phyloP scores from a whole-genome alignment of 2,329 filamentous ascomycete species.

The Sclerotinia glacialis region DNA sequence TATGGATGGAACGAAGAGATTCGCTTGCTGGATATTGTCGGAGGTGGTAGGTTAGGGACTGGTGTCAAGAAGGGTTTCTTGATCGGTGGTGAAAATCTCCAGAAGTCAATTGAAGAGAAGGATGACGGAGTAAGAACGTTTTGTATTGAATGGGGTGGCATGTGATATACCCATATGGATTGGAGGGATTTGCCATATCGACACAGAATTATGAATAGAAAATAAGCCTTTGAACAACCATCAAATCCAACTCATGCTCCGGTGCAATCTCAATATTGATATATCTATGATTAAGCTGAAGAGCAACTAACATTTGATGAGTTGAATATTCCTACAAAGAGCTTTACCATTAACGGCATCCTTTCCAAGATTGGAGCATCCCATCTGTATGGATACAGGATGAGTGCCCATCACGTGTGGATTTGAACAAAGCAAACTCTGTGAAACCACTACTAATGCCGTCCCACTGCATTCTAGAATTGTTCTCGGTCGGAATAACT shows the following conservation, averaged over 20 bases:
- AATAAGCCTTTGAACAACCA: background rate
- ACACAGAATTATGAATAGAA: background rate
- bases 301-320: background rate
- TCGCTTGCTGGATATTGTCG: slow-evolving; percentile 78
- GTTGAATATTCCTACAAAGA: too few relatives aligned
- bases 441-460: background rate
- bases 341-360: too few relatives aligned
- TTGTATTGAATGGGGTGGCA: slow-evolving; percentile 89
- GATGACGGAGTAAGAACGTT: slow-evolving; percentile 63
- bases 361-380: too few relatives aligned
- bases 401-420: too few relatives aligned
- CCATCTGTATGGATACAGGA: too few relatives aligned
- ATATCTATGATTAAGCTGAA: background rate
- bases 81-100: slow-evolving; percentile 64
- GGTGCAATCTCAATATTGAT: background rate
- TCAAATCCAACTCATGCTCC: background rate
- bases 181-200: background rate
- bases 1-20: slow-evolving; percentile 87
- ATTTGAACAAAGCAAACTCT: background rate
- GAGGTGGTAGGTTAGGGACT: slow-evolving; percentile 82
- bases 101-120: slow-evolving; percentile 34
- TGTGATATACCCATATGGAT: slow-evolving; percentile 53
- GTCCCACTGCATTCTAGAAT: background rate
- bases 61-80: slow-evolving; percentile 95
- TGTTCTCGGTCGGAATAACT: slow-evolving; percentile 6